Conservation (phyloP, 148 eudicot species). For the Polygonum maritimum region DNA sequence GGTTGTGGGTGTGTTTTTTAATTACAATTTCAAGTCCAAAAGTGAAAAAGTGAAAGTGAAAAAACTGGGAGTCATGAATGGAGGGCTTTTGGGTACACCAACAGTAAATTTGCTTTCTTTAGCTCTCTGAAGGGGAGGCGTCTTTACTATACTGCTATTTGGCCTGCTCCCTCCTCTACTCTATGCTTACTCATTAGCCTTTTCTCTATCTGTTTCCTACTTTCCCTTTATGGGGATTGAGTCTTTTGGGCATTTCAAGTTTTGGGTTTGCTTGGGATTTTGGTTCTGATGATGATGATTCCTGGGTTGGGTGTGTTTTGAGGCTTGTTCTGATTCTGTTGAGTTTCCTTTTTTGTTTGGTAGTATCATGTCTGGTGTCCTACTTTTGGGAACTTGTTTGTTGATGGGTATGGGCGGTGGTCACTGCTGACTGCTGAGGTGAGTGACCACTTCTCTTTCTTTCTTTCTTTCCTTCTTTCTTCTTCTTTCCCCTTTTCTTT, state of each 20-base stretch:
- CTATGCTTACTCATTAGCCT: neutral
- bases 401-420: slow-evolving; percentile 8
- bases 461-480: neutral
- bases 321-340: neutral
- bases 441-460: slow-evolving; percentile 1
- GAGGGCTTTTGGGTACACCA: neutral
- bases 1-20: neutral
- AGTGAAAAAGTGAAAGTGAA: neutral
- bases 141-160: neutral
- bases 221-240: neutral
- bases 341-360: neutral
- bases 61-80: neutral
- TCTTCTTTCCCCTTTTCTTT: neutral
- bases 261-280: neutral
- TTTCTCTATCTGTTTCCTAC: neutral
- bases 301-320: neutral
- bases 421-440: neutral
- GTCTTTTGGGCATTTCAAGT: neutral
- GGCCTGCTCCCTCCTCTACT: neutral
- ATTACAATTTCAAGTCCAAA: neutral
- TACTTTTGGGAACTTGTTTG: slow-evolving; percentile 4
- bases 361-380: neutral
- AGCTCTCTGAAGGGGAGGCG: neutral
- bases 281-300: neutral
- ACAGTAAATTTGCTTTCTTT: neutral